Percentiles rank a stretch among this genome's conserved stretches.
Conservation (phyloP, 1,139 yeast species). For the Suhomyces ambrosiae region DNA sequence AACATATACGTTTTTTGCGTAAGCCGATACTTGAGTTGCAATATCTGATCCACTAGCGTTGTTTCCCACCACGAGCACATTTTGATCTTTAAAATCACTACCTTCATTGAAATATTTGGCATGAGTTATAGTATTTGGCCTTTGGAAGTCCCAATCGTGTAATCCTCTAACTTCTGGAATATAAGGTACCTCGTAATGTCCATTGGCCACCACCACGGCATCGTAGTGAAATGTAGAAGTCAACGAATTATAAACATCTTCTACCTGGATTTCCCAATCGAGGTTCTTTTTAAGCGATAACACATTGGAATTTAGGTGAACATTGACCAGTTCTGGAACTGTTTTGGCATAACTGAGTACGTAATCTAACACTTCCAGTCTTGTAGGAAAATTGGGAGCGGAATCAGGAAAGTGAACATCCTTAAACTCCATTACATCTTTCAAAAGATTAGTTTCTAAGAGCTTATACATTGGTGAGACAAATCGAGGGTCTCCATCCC, state of each 20-base stretch:
- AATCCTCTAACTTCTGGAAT: constrained; percentile 49
- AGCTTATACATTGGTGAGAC: constrained; percentile 50
- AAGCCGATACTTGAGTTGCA: constrained; percentile 44
- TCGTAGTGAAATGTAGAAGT: constrained; percentile 30
- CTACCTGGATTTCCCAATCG: constrained; percentile 23
- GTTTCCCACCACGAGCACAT: constrained; percentile 52
- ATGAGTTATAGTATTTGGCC: constrained; percentile 41
- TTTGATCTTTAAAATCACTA: constrained; percentile 31
- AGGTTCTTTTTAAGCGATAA: constrained; percentile 6
- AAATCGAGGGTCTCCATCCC: constrained; percentile 11
- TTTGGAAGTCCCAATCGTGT: constrained; percentile 34
- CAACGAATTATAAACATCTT: constrained; percentile 7
- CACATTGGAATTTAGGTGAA: constrained; percentile 6
- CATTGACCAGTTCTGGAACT: constrained; percentile 24
- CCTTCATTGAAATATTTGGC: constrained; percentile 45
- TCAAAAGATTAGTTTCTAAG: constrained; percentile 50
- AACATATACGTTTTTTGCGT: constrained; percentile 41
- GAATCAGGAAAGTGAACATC: constrained; percentile 36
- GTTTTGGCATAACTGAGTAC: constrained; percentile 35
- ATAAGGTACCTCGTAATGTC: constrained; percentile 50
- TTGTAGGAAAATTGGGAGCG: constrained; percentile 36
- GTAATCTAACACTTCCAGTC: constrained; percentile 42
- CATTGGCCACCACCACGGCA: constrained; percentile 50
- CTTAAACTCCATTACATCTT: constrained; percentile 45
- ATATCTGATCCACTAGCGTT: constrained; percentile 52